Conservation (phyloP, 1,284 basidiomycete species). For the Irpex sp. region DNA sequence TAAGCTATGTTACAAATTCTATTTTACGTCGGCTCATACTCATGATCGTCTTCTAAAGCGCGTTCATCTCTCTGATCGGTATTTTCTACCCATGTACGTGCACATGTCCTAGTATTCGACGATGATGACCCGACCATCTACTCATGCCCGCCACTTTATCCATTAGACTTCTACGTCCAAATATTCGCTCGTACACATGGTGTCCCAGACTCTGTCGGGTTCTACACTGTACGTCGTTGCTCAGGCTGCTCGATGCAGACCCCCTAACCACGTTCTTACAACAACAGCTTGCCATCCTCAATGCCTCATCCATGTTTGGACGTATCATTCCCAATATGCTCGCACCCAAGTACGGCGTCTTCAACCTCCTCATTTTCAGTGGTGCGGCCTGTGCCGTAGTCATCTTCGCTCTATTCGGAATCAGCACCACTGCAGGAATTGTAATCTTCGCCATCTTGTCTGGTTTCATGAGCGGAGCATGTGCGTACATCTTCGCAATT, state of each 20-base stretch:
- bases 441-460: conserved; percentile 20
- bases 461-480: conserved; percentile 22
- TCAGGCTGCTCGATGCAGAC: background rate
- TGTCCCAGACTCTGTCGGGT: background rate
- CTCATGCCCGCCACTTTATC: background rate
- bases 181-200: conserved; percentile 7
- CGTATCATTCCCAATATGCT: conserved; percentile 17
- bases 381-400: conserved; percentile 9
- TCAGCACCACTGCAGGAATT: conserved; percentile 10
- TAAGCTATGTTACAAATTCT: background rate
- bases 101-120: background rate
- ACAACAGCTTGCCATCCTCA: conserved; percentile 18
- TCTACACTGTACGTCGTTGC: conserved; percentile 1
- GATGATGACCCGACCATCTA: background rate
- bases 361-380: conserved; percentile 16
- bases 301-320: conserved; percentile 14
- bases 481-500: conserved; percentile 7
- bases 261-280: background rate
- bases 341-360: conserved; percentile 17
- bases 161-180: conserved; percentile 9
- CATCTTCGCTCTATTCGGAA: conserved; percentile 20
- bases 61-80: background rate
- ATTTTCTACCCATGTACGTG: background rate
- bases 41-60: background rate
- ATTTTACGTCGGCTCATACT: background rate